phyloP scores from a whole-genome alignment of 75 land plant genomes.

The Selaginella tamariscina region DNA sequence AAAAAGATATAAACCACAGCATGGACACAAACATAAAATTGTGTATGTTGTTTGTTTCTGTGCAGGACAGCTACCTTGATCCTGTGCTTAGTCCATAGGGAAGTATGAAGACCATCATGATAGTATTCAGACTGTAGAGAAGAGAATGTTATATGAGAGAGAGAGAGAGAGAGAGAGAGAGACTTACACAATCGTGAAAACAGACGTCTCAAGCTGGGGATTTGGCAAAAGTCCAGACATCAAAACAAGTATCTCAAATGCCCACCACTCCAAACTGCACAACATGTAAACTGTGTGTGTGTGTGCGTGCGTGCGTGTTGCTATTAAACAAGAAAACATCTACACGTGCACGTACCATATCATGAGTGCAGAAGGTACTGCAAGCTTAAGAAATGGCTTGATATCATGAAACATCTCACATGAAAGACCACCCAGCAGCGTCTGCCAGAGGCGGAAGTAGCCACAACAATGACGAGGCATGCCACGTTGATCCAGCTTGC shows the following conservation, averaged over 20 bases:
- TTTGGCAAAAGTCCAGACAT: slow-evolving; percentile 37
- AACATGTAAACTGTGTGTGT: background rate
- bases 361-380: slow-evolving; percentile 19
- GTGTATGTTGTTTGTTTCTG: too few species aligned
- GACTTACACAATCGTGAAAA: slow-evolving; percentile 38
- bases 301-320: background rate
- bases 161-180: slow-evolving; percentile 17
- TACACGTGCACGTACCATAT: slow-evolving; percentile 15
- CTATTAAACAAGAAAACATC: too few species aligned
- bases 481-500: slow-evolving; percentile 44
- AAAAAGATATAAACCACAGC: background rate
- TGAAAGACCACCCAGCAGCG: slow-evolving; percentile 51
- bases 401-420: slow-evolving; percentile 45
- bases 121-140: slow-evolving; percentile 11
- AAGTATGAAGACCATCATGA: slow-evolving; percentile 6
- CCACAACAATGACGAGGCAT: slow-evolving; percentile 31
- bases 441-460: slow-evolving; percentile 36
- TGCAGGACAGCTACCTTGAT: slow-evolving; percentile 8
- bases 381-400: slow-evolving; percentile 17
- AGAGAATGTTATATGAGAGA: slow-evolving; percentile 3
- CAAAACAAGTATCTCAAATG: slow-evolving; percentile 39
- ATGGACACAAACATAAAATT: background rate
- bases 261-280: slow-evolving; percentile 45
- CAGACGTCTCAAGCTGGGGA: slow-evolving; percentile 35
- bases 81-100: slow-evolving; percentile 16